phyloP scores from a whole-genome alignment of 164 flowering plant species.

The Nelumbo lutea region DNA sequence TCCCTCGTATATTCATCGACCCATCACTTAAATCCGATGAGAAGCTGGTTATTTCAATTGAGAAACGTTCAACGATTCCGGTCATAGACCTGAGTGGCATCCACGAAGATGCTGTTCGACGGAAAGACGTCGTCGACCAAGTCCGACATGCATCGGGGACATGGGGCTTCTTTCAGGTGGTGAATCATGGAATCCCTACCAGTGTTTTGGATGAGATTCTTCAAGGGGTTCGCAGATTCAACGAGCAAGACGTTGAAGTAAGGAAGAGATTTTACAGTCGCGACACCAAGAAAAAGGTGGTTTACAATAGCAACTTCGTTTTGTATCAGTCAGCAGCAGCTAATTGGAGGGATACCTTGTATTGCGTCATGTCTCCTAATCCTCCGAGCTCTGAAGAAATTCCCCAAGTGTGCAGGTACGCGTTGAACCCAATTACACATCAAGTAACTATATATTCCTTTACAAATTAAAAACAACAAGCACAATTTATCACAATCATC shows the following conservation, averaged over 20 bases:
- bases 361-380: constrained; percentile 15
- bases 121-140: constrained; percentile 8
- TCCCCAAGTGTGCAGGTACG: constrained; percentile 33
- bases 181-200: constrained; percentile 19
- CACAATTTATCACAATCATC: too few relatives aligned
- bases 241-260: constrained; percentile 22
- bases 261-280: constrained; percentile 33
- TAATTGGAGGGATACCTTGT: constrained; percentile 37
- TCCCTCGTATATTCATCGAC: constrained; percentile 28
- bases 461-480: too few relatives aligned
- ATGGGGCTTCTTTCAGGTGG: constrained; percentile 24
- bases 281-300: constrained; percentile 18
- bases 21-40: not conserved
- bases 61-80: constrained; percentile 16
- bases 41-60: not conserved
- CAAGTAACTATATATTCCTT: too few relatives aligned
- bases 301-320: constrained; percentile 25
- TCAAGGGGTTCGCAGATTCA: constrained; percentile 7
- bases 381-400: constrained; percentile 20
- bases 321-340: constrained; percentile 16
- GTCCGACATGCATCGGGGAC: constrained; percentile 15
- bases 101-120: not conserved
- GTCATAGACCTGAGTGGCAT: constrained; percentile 17
- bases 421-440: not conserved
- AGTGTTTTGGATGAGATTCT: constrained; percentile 14